These are phyloP conservation scores for Claviceps humidiphila DNA, from an alignment of 2,329 filamentous ascomycete species.

Conservation along the genomic window DNA sequence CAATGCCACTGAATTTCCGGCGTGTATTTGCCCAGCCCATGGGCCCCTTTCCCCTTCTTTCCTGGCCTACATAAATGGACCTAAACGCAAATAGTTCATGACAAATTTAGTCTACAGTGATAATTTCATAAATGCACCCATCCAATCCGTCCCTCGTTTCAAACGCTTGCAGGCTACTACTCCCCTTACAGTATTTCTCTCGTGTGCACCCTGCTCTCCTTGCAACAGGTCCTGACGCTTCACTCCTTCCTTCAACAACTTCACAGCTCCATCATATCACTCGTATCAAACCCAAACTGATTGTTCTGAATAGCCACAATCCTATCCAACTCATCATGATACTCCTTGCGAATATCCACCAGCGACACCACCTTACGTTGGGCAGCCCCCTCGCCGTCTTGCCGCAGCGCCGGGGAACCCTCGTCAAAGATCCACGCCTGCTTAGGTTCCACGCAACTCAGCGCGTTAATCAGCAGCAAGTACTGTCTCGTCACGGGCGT, in stretches of 20 bases:
- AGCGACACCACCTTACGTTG: conserved; percentile 74
- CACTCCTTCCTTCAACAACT: not conserved
- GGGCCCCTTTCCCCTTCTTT: not conserved
- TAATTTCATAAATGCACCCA: not conserved
- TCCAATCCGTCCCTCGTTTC: not conserved
- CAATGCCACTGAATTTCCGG: conserved; percentile 1
- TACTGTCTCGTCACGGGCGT: conserved; percentile 62
- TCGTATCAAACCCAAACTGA: conserved; percentile 62
- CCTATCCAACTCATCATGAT: conserved; percentile 79
- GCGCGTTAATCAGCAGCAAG: conserved; percentile 80
- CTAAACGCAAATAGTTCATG: too few species aligned
- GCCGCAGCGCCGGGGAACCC: conserved; percentile 12
- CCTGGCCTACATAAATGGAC: too few species aligned
- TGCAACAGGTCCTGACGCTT: not conserved
- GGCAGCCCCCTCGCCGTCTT: conserved; percentile 12
- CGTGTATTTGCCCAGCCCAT: conserved; percentile 15
- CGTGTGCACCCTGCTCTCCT: not conserved
- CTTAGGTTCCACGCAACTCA: conserved; percentile 68
- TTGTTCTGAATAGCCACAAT: conserved; percentile 80
- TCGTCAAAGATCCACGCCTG: conserved; percentile 64
- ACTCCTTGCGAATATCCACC: conserved; percentile 75
- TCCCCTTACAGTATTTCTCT: too few species aligned
- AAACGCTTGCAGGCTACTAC: too few species aligned
- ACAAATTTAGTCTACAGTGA: not conserved
- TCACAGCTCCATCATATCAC: conserved; percentile 39